Conservation (phyloP, 1,284 basidiomycete genomes). For the Heterobasidion irregulare region DNA sequence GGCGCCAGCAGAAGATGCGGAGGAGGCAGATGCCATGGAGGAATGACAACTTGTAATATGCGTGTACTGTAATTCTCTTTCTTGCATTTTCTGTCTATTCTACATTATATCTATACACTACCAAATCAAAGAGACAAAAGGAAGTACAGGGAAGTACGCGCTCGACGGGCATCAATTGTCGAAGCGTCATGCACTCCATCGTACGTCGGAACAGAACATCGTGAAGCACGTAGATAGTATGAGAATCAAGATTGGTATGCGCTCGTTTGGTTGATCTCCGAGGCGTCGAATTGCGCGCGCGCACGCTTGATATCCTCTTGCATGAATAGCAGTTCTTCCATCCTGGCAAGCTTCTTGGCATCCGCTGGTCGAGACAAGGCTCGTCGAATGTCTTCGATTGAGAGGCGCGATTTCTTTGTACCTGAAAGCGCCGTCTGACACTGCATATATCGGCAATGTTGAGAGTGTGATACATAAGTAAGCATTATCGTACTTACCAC, state of each 20-base stretch:
- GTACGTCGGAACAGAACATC: no score
- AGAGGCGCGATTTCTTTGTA: conserved; percentile 63
- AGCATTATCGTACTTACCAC: conserved; percentile 45
- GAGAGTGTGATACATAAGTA: not conserved
- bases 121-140: no score
- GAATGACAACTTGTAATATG: conserved; percentile 25
- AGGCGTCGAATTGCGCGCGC: conserved; percentile 68
- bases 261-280: conserved; percentile 46
- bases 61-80: not conserved
- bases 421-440: conserved; percentile 63
- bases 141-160: no score
- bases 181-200: no score
- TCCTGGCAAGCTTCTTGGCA: conserved; percentile 78
- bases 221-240: no score
- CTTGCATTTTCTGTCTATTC: not conserved
- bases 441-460: conserved; percentile 26
- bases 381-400: conserved; percentile 75
- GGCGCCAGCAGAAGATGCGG: conserved; percentile 18
- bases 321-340: conserved; percentile 87
- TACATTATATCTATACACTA: no score
- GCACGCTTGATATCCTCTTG: conserved; percentile 90
- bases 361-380: conserved; percentile 71
- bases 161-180: no score
- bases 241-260: conserved; percentile 22
- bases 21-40: conserved; percentile 41